These are phyloP conservation scores for Silybum marianum DNA, from an alignment of 129 eudicot species.

Conservation along the genomic window DNA sequence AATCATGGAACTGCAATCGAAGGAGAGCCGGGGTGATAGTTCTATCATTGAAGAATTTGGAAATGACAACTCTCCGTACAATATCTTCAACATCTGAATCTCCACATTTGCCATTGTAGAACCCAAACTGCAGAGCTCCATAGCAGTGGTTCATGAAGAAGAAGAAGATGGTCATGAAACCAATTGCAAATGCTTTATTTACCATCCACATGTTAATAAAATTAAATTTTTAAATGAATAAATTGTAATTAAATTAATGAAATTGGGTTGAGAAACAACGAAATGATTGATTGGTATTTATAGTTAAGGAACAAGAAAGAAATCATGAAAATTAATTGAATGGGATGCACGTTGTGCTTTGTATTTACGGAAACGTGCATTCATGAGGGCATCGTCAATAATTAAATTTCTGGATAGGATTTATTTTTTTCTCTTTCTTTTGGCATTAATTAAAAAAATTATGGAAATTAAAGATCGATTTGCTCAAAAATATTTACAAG, in stretches of 20 bases:
- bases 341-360: conserved; percentile 39
- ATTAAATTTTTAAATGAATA: neutral
- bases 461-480: neutral
- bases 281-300: conserved; percentile 1
- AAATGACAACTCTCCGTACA: conserved; percentile 29
- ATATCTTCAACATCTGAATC: conserved; percentile 47
- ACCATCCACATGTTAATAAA: conserved; percentile 17
- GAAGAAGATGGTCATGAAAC: conserved; percentile 16
- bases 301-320: conserved; percentile 7
- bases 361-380: conserved; percentile 27
- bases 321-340: neutral
- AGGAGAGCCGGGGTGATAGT: conserved; percentile 62
- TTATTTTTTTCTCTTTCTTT: no score
- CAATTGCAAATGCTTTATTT: conserved; percentile 19
- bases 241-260: neutral
- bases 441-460: no score
- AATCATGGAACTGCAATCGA: conserved; percentile 78
- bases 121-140: conserved; percentile 47
- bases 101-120: conserved; percentile 51
- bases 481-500: no score
- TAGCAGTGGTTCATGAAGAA: conserved; percentile 36
- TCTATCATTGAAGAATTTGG: conserved; percentile 31
- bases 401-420: no score
- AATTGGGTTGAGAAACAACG: conserved; percentile 12
- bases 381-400: neutral